phyloP scores from a whole-genome alignment of 2,329 filamentous ascomycete genomes.

The Xylariaceae sp. region DNA sequence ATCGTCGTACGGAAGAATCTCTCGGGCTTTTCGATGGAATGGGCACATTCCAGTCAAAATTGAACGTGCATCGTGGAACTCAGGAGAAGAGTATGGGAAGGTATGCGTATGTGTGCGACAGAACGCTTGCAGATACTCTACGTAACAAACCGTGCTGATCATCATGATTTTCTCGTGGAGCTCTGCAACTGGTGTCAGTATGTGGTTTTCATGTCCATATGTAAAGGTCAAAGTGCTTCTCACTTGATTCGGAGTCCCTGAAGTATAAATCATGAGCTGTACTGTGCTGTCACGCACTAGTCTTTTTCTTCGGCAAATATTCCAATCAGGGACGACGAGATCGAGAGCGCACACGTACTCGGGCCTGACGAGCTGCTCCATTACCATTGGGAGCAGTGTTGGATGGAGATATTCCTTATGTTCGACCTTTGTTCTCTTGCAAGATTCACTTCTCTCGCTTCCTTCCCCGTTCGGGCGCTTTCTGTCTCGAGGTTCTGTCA shows the following conservation, averaged over 20 bases:
- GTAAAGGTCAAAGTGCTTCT: slow-evolving; percentile 14
- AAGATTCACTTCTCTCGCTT: not conserved
- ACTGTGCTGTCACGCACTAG: not conserved
- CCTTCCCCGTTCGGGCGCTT: not conserved
- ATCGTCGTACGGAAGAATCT: slow-evolving; percentile 26
- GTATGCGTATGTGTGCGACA: slow-evolving; percentile 20
- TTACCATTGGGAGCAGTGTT: slow-evolving; percentile 10
- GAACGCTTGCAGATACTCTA: slow-evolving; percentile 12
- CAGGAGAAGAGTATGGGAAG: slow-evolving; percentile 12
- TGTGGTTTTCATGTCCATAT: slow-evolving; percentile 16
- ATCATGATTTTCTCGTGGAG: slow-evolving; percentile 9
- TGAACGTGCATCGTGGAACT: not conserved
- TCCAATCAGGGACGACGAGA: slow-evolving; percentile 25
- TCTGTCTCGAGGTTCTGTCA: not conserved
- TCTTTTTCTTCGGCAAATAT: slow-evolving; percentile 6
- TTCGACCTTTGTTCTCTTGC: not conserved
- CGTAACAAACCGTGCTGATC: slow-evolving; percentile 9
- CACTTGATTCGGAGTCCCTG: slow-evolving; percentile 1
- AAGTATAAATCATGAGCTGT: slow-evolving; percentile 21
- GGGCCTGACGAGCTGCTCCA: not conserved
- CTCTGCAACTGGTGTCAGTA: slow-evolving; percentile 17
- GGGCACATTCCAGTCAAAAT: not conserved
- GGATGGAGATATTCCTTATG: not conserved
- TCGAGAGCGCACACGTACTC: slow-evolving; percentile 18
- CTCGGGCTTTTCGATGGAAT: not conserved